Evolutionary conservation across 306 rosid species (phyloP).

Genomic region (Begonia masoniana): DNA sequence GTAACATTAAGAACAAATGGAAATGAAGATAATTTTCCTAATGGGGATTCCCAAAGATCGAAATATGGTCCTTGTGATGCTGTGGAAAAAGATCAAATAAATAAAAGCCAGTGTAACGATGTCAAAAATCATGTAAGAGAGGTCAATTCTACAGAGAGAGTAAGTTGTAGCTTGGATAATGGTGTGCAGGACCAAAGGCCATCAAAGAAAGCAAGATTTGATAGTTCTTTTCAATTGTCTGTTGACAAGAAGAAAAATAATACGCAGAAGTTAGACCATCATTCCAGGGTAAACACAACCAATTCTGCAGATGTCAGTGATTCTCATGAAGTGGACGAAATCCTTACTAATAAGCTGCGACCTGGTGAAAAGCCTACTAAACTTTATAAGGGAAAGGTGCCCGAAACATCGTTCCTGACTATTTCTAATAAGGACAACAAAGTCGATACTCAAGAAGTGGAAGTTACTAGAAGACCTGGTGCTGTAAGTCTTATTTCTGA

Average conservation of each 20-base stretch:
- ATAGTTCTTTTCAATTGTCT: conserved; percentile 16
- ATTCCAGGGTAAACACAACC: conserved; percentile 13
- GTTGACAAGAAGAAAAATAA: conserved; percentile 11
- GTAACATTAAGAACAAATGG: conserved; percentile 11
- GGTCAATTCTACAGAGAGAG: conserved; percentile 11
- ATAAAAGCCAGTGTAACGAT: conserved; percentile 7
- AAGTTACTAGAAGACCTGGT: conserved; percentile 37
- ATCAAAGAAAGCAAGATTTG: conserved; percentile 29
- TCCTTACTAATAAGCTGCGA: conserved; percentile 38
- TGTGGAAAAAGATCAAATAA: conserved; percentile 6
- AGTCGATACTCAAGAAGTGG: conserved; percentile 15
- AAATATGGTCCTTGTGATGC: conserved; percentile 11
- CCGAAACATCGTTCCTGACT: conserved; percentile 17
- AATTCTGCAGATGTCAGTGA: conserved; percentile 13
- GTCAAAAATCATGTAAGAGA: conserved; percentile 11
- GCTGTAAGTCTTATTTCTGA: conserved; percentile 40
- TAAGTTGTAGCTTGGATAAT: conserved; percentile 5
- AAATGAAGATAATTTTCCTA: conserved; percentile 5
- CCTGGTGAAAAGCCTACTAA: conserved; percentile 10
- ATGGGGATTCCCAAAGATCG: conserved; percentile 3
- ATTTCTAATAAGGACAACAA: conserved; percentile 14
- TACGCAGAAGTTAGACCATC: conserved; percentile 11
- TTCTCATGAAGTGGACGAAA: conserved; percentile 20
- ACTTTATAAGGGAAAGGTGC: conserved; percentile 19
- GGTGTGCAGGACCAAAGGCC: conserved; percentile 25